These are phyloP conservation scores for Apiotrichum porosum DNA, from an alignment of 1,284 basidiomycete genomes.

Conservation along the genomic window DNA sequence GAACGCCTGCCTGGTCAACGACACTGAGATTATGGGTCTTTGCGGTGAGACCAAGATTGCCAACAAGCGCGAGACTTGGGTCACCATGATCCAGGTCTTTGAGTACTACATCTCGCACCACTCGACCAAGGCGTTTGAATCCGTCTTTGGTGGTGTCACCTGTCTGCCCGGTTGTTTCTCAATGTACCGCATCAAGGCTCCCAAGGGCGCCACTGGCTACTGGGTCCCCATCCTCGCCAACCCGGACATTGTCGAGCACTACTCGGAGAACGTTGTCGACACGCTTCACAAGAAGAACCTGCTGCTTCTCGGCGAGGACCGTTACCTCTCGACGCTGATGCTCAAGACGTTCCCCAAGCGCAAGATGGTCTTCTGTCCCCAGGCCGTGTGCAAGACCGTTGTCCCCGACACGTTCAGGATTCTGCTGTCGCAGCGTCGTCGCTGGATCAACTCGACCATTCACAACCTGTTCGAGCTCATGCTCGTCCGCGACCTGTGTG, in stretches of 20 bases:
- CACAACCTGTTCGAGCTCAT: conserved; percentile 94
- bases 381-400: conserved; percentile 96
- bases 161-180: conserved; percentile 99
- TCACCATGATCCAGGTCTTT: conserved; percentile 95
- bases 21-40: conserved; percentile 96
- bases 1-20: conserved; percentile 91
- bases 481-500: conserved; percentile 88
- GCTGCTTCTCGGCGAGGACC: conserved; percentile 95
- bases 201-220: conserved; percentile 82
- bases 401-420: conserved; percentile 94
- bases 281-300: conserved; percentile 99
- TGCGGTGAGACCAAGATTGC: conserved; percentile 99
- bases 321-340: conserved; percentile 92
- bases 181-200: conserved; percentile 98
- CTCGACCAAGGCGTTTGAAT: conserved; percentile 97
- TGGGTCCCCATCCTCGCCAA: conserved; percentile 98
- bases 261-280: conserved; percentile 95
- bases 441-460: conserved; percentile 99
- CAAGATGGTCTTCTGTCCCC: conserved; percentile 98
- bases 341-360: conserved; percentile 98
- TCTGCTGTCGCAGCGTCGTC: conserved; percentile 89
- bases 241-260: conserved; percentile 94
- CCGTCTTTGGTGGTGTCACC: conserved; percentile 98
- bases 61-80: conserved; percentile 96
- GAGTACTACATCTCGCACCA: conserved; percentile 99